phyloP scores from a whole-genome alignment of 2,329 filamentous ascomycete species.

The Cordyceps pruinosa region DNA sequence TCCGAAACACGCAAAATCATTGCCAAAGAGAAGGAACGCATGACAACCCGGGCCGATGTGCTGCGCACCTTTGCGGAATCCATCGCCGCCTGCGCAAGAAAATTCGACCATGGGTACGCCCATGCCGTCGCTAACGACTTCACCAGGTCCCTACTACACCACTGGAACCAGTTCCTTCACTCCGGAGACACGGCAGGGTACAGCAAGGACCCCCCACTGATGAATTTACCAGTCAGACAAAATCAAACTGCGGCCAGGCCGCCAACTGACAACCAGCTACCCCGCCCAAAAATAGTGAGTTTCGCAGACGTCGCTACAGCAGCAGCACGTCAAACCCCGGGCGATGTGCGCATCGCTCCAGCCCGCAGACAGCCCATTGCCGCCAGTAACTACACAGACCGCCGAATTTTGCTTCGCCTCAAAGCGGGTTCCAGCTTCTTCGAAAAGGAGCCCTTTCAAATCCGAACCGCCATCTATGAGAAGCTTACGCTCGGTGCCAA shows the following conservation, averaged over 20 bases:
- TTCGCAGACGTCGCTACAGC: not conserved
- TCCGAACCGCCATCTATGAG: not conserved
- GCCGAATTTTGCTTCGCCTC: not conserved
- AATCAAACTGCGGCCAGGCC: not conserved
- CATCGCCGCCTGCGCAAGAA: not conserved
- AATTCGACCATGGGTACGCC: not conserved
- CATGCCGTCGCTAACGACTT: not conserved
- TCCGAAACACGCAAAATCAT: not conserved
- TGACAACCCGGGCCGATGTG: not conserved
- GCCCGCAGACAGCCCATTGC: not conserved
- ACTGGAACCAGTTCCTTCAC: not conserved
- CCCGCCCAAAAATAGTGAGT: not conserved
- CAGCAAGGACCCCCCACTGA: not conserved
- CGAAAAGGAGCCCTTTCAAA: not conserved
- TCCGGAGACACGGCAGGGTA: not conserved
- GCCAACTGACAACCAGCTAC: not conserved
- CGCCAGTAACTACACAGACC: not conserved
- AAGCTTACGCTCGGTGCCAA: not conserved
- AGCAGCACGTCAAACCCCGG: not conserved
- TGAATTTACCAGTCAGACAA: not conserved
- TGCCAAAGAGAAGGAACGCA: not conserved
- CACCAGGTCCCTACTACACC: not conserved
- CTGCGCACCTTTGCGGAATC: not conserved
- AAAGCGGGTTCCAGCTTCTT: not conserved
- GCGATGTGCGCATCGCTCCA: not conserved